Conservation (phyloP, 2,329 filamentous ascomycete species). For the Arthrobotrys pseudoclavata region DNA sequence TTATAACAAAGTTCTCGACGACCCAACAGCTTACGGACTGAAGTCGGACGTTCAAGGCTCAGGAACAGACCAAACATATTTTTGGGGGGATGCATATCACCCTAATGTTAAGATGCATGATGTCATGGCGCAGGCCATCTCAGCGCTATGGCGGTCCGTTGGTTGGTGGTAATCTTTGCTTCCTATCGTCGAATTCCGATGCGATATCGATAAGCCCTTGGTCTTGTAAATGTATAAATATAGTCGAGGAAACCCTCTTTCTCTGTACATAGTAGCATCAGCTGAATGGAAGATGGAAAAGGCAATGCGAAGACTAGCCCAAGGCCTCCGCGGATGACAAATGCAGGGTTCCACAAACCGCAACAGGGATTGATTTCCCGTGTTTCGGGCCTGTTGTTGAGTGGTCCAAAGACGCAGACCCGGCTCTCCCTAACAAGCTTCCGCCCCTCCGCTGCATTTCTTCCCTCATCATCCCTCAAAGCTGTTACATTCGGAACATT, state of each 20-base stretch:
- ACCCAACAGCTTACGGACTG: slow-evolving; percentile 41
- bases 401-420: slow-evolving; percentile 5
- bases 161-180: slow-evolving; percentile 39
- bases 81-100: slow-evolving; percentile 53
- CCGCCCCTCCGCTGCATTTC: neutral
- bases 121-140: slow-evolving; percentile 56
- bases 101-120: slow-evolving; percentile 55
- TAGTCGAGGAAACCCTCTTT: neutral
- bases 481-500: neutral
- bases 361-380: slow-evolving; percentile 22
- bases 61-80: slow-evolving; percentile 42
- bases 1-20: slow-evolving; percentile 51
- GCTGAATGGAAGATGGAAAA: neutral
- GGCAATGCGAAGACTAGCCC: no score
- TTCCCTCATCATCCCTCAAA: neutral
- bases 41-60: slow-evolving; percentile 28
- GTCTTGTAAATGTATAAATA: neutral
- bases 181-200: neutral
- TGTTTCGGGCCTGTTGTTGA: neutral
- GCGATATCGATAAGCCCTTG: no score
- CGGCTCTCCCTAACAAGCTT: neutral
- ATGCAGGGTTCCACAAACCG: slow-evolving; percentile 5
- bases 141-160: slow-evolving; percentile 24
- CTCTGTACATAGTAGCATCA: neutral
- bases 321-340: slow-evolving; percentile 1